phyloP scores from a whole-genome alignment of 305 asterid genomes.

The Ilex paraguariensis region DNA sequence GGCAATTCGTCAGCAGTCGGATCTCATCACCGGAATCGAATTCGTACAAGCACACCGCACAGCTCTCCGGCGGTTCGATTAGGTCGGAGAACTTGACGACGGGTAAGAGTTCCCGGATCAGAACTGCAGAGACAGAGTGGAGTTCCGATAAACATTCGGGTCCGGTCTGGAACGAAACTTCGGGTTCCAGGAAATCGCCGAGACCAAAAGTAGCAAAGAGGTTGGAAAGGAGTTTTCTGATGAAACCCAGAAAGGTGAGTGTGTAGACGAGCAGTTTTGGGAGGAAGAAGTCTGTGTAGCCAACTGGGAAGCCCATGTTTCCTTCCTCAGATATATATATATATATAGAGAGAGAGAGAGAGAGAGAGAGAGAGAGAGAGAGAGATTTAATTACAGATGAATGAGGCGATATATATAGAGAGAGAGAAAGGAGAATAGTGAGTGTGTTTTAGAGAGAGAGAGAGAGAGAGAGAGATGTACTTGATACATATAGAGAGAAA shows the following conservation, averaged over 20 bases:
- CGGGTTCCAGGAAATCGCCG: slow-evolving; percentile 71
- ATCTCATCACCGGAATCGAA: slow-evolving; percentile 59
- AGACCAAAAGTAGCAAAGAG: slow-evolving; percentile 44
- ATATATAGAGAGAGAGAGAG: no score
- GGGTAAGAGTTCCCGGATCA: slow-evolving; percentile 66
- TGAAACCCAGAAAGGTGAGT: slow-evolving; percentile 44
- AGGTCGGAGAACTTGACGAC: slow-evolving; percentile 60
- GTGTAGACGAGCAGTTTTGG: slow-evolving; percentile 62
- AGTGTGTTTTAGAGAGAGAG: no score
- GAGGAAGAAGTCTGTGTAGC: slow-evolving; percentile 60
- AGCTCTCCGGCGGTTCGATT: slow-evolving; percentile 45
- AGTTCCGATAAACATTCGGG: slow-evolving; percentile 32
- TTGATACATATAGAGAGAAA: no score
- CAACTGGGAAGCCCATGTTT: slow-evolving; percentile 84
- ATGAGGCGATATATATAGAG: no score
- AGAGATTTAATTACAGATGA: not conserved
- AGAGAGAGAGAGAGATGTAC: no score
- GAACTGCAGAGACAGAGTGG: slow-evolving; percentile 43
- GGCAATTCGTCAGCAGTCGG: slow-evolving; percentile 59
- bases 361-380: no score
- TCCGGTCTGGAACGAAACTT: slow-evolving; percentile 26
- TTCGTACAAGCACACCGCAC: slow-evolving; percentile 66
- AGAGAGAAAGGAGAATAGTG: no score
- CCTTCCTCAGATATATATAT: no score
- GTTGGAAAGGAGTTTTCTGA: slow-evolving; percentile 36